phyloP scores from a whole-genome alignment of 2,329 filamentous ascomycete species.

The Apiospora sp. region DNA sequence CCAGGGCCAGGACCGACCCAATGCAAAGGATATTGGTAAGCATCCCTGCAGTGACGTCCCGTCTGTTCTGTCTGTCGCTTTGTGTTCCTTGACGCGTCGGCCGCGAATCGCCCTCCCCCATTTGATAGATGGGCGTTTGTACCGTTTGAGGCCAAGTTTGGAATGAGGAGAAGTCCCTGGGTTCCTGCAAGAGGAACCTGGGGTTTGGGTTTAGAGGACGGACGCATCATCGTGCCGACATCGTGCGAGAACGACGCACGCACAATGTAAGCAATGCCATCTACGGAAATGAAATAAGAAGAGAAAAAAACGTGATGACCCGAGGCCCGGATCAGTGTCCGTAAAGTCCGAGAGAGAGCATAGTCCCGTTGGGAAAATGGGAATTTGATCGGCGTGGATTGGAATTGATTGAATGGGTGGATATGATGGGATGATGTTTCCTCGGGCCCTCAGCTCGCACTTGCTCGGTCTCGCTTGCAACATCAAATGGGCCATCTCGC shows the following conservation, averaged over 20 bases:
- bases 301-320: background rate
- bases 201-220: background rate
- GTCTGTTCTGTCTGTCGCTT: background rate
- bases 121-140: background rate
- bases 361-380: background rate
- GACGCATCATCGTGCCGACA: constrained; percentile 3
- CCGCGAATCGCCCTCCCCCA: constrained; percentile 5
- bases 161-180: background rate
- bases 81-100: constrained; percentile 10
- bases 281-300: constrained; percentile 6
- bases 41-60: constrained; percentile 18
- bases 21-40: constrained; percentile 21
- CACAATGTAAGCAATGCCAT: constrained; percentile 4
- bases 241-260: constrained; percentile 13
- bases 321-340: constrained; percentile 5
- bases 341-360: constrained; percentile 15
- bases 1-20: background rate
- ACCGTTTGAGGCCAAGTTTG: background rate
- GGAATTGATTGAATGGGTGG: background rate
- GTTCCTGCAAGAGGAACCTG: background rate
- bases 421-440: background rate
- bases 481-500: background rate
- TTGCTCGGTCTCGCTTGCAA: constrained; percentile 7
- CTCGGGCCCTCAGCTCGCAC: background rate
- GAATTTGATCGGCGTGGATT: background rate